Conservation (phyloP, 1,284 basidiomycete genomes). For the Microbotryum saponariae region DNA sequence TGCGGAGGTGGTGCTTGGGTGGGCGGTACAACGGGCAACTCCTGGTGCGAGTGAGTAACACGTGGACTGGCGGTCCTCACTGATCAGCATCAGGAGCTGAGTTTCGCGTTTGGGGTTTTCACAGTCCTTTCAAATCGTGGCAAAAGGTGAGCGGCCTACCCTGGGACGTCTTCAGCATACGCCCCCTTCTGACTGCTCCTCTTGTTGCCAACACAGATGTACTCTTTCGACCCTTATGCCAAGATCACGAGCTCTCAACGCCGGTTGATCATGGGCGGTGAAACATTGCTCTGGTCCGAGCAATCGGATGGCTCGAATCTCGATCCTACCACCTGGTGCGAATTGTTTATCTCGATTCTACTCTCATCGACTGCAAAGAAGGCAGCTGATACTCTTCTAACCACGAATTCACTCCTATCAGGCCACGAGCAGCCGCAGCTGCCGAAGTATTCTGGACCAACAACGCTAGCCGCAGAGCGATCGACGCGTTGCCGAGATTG, state of each 20-base stretch:
- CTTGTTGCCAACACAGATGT: conserved; percentile 44
- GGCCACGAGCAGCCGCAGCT: conserved; percentile 63
- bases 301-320: conserved; percentile 63
- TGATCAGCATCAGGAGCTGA: too few relatives aligned
- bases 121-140: conserved; percentile 63
- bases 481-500: conserved; percentile 61
- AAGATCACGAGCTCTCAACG: conserved; percentile 53
- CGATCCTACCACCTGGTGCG: conserved; percentile 58
- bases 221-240: conserved; percentile 63
- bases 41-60: conserved; percentile 52
- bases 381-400: neutral
- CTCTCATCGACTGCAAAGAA: too few relatives aligned
- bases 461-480: conserved; percentile 47
- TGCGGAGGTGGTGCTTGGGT: conserved; percentile 70
- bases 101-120: too few relatives aligned
- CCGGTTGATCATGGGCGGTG: conserved; percentile 54
- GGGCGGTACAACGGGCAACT: conserved; percentile 51
- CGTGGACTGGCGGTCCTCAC: too few relatives aligned
- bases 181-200: neutral
- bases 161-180: conserved; percentile 6
- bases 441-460: conserved; percentile 75
- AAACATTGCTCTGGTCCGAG: conserved; percentile 70
- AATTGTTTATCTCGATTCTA: neutral
- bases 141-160: conserved; percentile 47
- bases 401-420: neutral